Base-by-base conservation (phyloP, 108 stramenopile genomes). In the Nitzschia sp. region DNA sequence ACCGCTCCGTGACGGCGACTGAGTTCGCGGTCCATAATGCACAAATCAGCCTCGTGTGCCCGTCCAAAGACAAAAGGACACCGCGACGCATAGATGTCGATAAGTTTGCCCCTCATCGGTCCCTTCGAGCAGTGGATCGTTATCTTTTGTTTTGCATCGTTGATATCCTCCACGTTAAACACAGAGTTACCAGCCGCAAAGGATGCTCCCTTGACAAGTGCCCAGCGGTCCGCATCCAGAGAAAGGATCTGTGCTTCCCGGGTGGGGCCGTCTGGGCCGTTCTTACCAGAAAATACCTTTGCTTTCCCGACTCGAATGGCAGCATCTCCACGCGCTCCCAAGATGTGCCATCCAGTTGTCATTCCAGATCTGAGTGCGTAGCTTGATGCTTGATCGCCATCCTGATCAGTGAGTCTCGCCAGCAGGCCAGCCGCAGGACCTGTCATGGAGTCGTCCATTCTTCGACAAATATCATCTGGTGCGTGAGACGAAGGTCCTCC, bases 171-270 rank as follows among this genome's bases (percentile, higher is more conserved):
- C 21, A 94, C 90, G 62, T 82, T 91, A 60, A 94, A 91, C 2
- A 94, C 93, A 16, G 93, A 94, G 69, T 94, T 94, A 53, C 93
- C 93, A 22, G 93, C 93, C 1, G 90, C 90, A 76, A 94, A 94
- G 13, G 88, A 89, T 8, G 93, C 88, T 28, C 88, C 88, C 58
- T 94, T 87, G 60, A 80, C 78, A 41, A 94, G 68, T 27, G 82
- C 88, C 93, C 93, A 94, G 8, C 93, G 85, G 64, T 89, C 90
- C 3, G 93, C 93, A 80, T 94, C 90, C 54, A 94, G 59, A n/a
- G 86, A 83, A 21, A 94, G 80, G 54, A 91, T 70, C 59, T 85
- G 76, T 11, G 90, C 90, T 38, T 91, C 89, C 53, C 76, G 55
- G 1, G 72, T 67, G n/a, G 81, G 65, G 26, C 77, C 82, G 29